These are phyloP conservation scores for Schoenoplectus tabernaemontani DNA, from an alignment of 202 grass and related monocot species.

Conservation along the genomic window DNA sequence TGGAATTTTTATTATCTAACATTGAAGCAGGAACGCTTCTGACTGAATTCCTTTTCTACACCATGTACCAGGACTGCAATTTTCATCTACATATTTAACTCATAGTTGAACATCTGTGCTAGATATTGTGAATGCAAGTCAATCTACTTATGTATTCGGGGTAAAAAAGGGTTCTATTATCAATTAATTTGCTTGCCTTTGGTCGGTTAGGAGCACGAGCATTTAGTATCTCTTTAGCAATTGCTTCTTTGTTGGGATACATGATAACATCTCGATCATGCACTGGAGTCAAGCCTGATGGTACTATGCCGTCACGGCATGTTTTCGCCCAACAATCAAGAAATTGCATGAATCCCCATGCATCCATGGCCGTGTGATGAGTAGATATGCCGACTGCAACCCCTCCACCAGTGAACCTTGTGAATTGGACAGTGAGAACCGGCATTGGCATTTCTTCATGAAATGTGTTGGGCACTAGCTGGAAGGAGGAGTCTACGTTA, in stretches of 20 bases:
- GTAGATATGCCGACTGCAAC: background rate
- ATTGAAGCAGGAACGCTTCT: too few species aligned
- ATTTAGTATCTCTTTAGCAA: background rate
- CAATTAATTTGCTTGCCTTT: background rate
- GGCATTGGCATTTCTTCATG: background rate
- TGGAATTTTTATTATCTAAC: too few species aligned
- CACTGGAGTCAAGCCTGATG: background rate
- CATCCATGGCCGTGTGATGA: slow-evolving; percentile 10
- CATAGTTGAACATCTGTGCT: too few species aligned
- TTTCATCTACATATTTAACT: too few species aligned
- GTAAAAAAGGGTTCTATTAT: background rate
- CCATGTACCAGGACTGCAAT: too few species aligned
- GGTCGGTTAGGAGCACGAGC: background rate
- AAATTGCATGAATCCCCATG: slow-evolving; percentile 1
- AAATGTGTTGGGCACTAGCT: background rate
- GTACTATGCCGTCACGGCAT: background rate
- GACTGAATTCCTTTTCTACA: too few species aligned
- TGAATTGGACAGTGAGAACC: background rate
- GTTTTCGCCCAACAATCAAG: background rate
- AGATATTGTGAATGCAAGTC: too few species aligned
- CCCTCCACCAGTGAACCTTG: background rate
- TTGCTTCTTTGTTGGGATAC: background rate
- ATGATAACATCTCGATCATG: background rate
- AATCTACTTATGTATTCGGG: background rate
- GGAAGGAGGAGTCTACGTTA: background rate